phyloP scores from a whole-genome alignment of 2,329 filamentous ascomycete species.

The Aspergillus pseudoterreus region DNA sequence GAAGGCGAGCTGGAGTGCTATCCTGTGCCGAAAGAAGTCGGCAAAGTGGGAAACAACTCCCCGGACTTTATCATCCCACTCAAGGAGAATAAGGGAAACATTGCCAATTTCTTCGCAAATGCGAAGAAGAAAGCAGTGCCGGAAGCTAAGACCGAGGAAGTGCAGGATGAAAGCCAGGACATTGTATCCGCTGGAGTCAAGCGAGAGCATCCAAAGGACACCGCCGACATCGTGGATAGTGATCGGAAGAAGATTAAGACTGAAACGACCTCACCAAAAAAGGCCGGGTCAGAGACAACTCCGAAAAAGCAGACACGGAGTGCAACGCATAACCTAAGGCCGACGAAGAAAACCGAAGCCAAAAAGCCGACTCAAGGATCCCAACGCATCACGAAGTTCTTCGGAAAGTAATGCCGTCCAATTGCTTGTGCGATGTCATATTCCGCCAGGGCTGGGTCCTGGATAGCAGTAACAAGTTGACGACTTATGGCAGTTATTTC shows the following conservation, averaged over 20 bases:
- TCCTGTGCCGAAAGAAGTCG: conserved; percentile 81
- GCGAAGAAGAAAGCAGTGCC: conserved; percentile 31
- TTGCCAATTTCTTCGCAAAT: conserved; percentile 85
- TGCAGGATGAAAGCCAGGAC: conserved; percentile 37
- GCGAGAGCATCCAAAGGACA: conserved; percentile 44
- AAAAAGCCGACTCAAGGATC: conserved; percentile 47
- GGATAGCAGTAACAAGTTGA: neutral
- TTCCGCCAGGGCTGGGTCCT: conserved; percentile 1
- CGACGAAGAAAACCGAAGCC: conserved; percentile 40
- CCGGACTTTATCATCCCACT: conserved; percentile 78
- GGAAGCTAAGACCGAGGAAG: conserved; percentile 21
- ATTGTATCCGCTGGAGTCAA: conserved; percentile 51
- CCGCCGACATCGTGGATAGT: conserved; percentile 11
- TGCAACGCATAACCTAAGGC: conserved; percentile 54
- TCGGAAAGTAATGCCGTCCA: conserved; percentile 33
- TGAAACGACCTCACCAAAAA: conserved; percentile 32
- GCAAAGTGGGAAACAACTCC: conserved; percentile 90
- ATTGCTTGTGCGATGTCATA: neutral
- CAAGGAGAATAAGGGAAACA: conserved; percentile 85
- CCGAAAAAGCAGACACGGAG: conserved; percentile 49
- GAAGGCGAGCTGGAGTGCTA: conserved; percentile 78
- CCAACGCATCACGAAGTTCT: conserved; percentile 51
- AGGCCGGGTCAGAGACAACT: conserved; percentile 27
- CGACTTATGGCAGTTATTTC: neutral
- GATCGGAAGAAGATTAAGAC: conserved; percentile 24